phyloP scores from a whole-genome alignment of 768 basidiomycete species.

The Hypholoma fasciculare region DNA sequence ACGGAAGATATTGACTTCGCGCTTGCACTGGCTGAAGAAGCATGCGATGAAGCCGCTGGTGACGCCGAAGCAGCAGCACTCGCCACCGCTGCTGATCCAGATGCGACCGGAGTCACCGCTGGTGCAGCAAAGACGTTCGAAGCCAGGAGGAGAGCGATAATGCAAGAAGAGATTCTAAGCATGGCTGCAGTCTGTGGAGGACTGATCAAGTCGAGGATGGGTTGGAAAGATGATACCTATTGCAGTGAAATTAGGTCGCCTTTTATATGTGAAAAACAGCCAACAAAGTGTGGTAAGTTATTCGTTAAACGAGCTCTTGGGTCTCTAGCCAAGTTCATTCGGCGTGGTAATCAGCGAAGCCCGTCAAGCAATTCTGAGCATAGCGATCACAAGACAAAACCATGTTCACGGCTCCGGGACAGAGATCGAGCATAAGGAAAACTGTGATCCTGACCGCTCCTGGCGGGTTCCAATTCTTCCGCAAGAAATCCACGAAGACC shows the following conservation, averaged over 20 bases:
- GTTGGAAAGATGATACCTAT: too few species aligned
- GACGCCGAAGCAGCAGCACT: conserved; percentile 12
- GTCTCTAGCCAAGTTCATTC: neutral
- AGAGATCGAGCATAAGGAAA: neutral
- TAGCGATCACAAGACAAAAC: conserved; percentile 4
- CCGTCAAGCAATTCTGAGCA: neutral
- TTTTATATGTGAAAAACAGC: conserved; percentile 16
- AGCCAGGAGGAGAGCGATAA: conserved; percentile 35
- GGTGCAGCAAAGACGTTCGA: conserved; percentile 24
- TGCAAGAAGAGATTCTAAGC: conserved; percentile 35
- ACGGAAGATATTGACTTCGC: conserved; percentile 17
- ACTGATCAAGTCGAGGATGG: neutral
- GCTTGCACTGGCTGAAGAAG: conserved; percentile 15
- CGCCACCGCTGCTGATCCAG: conserved; percentile 13
- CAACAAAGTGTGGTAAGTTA: neutral
- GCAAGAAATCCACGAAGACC: too few species aligned
- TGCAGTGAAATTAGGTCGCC: neutral
- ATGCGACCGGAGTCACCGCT: conserved; percentile 18
- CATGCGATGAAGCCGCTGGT: conserved; percentile 16
- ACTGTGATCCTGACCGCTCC: conserved; percentile 5
- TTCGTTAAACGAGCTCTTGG: neutral
- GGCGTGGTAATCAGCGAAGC: neutral
- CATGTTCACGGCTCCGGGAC: neutral
- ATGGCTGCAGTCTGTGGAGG: conserved; percentile 18
- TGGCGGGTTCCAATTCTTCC: neutral